Conservation (phyloP, 2,329 filamentous ascomycete species). For the Hypoxylon sp. region DNA sequence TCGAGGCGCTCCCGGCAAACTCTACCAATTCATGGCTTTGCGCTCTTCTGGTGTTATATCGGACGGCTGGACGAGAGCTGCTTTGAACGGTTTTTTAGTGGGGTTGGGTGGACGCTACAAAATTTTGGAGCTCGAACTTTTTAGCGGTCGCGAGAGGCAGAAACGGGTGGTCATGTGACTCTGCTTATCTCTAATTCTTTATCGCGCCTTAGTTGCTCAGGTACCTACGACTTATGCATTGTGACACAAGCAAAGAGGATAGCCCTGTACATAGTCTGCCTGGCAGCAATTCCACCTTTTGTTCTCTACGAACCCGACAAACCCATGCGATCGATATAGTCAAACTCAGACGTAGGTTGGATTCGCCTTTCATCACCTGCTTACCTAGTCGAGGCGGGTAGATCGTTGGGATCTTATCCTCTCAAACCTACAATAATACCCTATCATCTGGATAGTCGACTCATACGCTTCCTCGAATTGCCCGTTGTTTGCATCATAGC, state of each 20-base stretch:
- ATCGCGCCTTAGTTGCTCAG: slow-evolving; percentile 1
- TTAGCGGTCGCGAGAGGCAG: slow-evolving; percentile 64
- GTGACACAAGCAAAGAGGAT: slow-evolving; percentile 9
- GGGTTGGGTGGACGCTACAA: slow-evolving; percentile 25
- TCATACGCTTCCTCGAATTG: background rate
- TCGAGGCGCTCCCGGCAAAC: slow-evolving; percentile 22
- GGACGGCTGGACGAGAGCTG: slow-evolving; percentile 27
- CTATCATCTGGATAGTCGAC: background rate
- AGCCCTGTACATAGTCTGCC: background rate
- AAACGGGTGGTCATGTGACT: slow-evolving; percentile 44
- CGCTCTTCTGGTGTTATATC: slow-evolving; percentile 26
- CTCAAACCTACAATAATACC: background rate
- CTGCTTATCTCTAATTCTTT: slow-evolving; percentile 25
- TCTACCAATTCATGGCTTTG: slow-evolving; percentile 37
- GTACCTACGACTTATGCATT: slow-evolving; percentile 4
- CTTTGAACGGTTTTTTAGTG: slow-evolving; percentile 40
- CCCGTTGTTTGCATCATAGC: background rate
- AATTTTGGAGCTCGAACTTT: slow-evolving; percentile 53
- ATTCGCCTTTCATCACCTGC: background rate
- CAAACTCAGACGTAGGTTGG: background rate
- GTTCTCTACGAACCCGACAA: background rate
- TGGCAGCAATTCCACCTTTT: slow-evolving; percentile 2
- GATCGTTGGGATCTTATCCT: background rate
- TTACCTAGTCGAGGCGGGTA: background rate
- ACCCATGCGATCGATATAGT: slow-evolving; percentile 4